phyloP scores from a whole-genome alignment of 148 eudicot species.

The Fagopyrum tataricum region DNA sequence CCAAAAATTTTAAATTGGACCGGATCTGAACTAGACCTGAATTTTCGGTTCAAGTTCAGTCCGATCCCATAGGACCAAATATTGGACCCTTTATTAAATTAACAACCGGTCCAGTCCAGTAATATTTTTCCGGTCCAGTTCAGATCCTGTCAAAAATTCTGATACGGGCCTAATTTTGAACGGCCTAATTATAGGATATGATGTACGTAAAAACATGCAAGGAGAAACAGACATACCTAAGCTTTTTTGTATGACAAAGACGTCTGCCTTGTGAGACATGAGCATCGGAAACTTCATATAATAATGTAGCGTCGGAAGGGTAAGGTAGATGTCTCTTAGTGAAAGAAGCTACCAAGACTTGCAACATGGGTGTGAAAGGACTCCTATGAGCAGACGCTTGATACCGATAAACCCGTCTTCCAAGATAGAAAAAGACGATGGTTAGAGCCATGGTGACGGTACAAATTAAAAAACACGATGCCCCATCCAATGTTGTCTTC shows the following conservation, averaged over 20 bases:
- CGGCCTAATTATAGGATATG: too few relatives aligned
- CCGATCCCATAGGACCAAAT: too few relatives aligned
- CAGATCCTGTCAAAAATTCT: too few relatives aligned
- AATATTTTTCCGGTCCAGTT: too few relatives aligned
- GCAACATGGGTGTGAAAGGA: constrained; percentile 46
- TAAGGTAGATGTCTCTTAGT: constrained; percentile 28
- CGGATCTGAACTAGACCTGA: too few relatives aligned
- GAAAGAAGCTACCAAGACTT: constrained; percentile 44
- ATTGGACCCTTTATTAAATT: too few relatives aligned
- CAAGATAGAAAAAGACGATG: constrained; percentile 26
- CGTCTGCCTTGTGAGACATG: constrained; percentile 30
- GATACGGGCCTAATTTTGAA: too few relatives aligned
- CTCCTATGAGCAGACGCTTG: constrained; percentile 29
- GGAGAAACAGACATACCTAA: constrained; percentile 25
- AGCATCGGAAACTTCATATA: constrained; percentile 37
- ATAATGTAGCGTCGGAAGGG: constrained; percentile 25
- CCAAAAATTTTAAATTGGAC: too few relatives aligned
- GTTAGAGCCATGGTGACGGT: constrained; percentile 25
- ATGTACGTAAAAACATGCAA: not conserved
- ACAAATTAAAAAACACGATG: constrained; percentile 25
- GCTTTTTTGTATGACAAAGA: constrained; percentile 44
- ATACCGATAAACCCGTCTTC: constrained; percentile 36
- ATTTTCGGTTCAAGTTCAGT: too few relatives aligned
- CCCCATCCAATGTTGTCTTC: constrained; percentile 52
- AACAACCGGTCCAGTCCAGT: too few relatives aligned